Base-by-base conservation (phyloP, 1,284 basidiomycete species). In the Ceratobasidium sp. region DNA sequence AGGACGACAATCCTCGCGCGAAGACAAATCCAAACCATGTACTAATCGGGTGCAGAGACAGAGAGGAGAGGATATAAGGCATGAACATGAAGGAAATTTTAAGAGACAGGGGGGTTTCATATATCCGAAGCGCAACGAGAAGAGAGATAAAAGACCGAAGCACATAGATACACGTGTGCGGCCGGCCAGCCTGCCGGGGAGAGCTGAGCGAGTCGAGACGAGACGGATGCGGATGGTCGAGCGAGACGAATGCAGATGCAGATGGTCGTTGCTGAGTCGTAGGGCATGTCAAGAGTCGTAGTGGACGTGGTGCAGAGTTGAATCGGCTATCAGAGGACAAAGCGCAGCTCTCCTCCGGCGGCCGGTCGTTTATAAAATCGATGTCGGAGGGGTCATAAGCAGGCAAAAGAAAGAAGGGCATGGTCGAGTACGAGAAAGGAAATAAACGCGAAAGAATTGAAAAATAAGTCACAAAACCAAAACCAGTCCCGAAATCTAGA, bases 281-380 rank as follows among this genome's bases (percentile, higher is more conserved):
- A 58, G 41, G 55, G 23, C n/a, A 41, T 30, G 50, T 58, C 26
- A 43, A 38, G 44, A 43, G 43, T 38, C 58, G 28, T 23, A 26
- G 41, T 6, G 58, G n/a, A 44, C 38, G 58, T 23, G 4, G 38
- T 14, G 30, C 49, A 21, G 46, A 50, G 49, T 26, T 8, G 41
- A 59, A 59, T 59, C 38, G 58, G 58, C 58, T 16, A 59, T 59
- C 38, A 54, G 50, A 54, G 30, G n/a, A n/a, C 16, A 59, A n/a
- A 59, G 38, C 58, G 28, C 58, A 59, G 38, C 58, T 59, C 54
- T 59, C 58, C 58, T 59, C 58, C 38, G 16, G 58, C 38, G 38
- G 58, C 58, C 38, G 58, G 58, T 44, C 38, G 38, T n/a, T n/a
- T n/a, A n/a, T 8, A 59, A 43, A 44, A 43, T n/a, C n/a, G n/a